Base-by-base conservation (phyloP, 768 basidiomycete genomes). In the Dentipellis sp. region DNA sequence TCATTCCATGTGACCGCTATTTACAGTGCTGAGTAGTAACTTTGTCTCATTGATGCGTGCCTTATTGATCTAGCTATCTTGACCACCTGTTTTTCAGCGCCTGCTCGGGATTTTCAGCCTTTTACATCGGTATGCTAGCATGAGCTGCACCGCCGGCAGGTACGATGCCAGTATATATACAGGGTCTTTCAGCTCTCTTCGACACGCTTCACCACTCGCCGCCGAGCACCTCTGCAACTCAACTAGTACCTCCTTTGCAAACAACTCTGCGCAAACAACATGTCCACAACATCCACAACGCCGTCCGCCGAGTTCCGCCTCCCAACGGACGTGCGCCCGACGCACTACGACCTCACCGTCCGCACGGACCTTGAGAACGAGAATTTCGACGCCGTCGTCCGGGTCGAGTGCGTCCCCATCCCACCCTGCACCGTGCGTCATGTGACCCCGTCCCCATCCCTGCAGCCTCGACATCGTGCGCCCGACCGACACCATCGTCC, bases 361-460 rank as follows among this genome's bases (percentile, higher is more conserved):
- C 82, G 80, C 64, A 94, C 91, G 3, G 91, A 97, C 71, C 80
- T 97, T 52, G 78, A 86, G 55, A 76, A 76, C n/a, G 76, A 83
- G 58, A 78, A 72, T 9, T 98, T 93, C 68, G 74, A 81, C 45
- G 95, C 95, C 42, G 75, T 83, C 39, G 88, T 86, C 50, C 82
- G 81, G 61, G 80, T 89, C 65, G 75, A 79, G 90, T 82, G 58
- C 53, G 81, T 72, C 21, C 17, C 29, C 50, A 46, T 54, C 29
- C 45, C 23, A 56, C 48, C 17, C 22, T 46, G 50, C 40, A 42
- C 4, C 40, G 19, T 22, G 23, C 14, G 16, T 50, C 11, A 22
- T 49, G 39, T 14, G 47, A 49, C 22, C 19, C 21, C 19, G 23
- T n/a, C n/a, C n/a, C n/a, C n/a, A n/a, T n/a, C 42, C 50, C 35